Percentiles rank a stretch among this genome's conserved stretches.
These are phyloP conservation scores for Hemileia vastatrix DNA, from an alignment of 1,284 basidiomycete species.

Conservation along the genomic window DNA sequence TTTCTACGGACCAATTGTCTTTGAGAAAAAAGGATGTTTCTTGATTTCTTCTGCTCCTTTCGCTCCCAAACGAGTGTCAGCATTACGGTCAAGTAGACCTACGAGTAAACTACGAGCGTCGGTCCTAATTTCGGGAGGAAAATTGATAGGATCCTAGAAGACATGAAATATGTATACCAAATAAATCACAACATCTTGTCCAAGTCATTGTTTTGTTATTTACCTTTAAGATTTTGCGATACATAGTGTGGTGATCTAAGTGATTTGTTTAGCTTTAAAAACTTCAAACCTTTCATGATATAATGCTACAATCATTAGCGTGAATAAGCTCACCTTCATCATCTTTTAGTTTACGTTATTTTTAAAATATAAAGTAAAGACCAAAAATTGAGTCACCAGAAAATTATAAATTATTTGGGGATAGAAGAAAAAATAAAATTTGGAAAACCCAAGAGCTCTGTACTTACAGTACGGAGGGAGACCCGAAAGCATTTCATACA, in stretches of 20 bases:
- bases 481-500: slow-evolving; percentile 46
- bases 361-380: too few species aligned
- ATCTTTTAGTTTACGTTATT: slow-evolving; percentile 7
- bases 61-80: slow-evolving; percentile 68
- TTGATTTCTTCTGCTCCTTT: slow-evolving; percentile 89
- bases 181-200: neutral
- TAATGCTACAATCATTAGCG: too few species aligned
- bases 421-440: neutral
- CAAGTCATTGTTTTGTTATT: neutral
- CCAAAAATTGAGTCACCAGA: neutral
- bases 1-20: slow-evolving; percentile 43
- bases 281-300: too few species aligned
- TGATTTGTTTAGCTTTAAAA: too few species aligned
- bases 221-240: slow-evolving; percentile 23
- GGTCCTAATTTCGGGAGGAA: slow-evolving; percentile 52
- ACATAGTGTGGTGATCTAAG: slow-evolving; percentile 23
- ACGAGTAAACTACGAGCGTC: slow-evolving; percentile 91
- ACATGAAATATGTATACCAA: neutral
- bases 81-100: slow-evolving; percentile 71
- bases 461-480: slow-evolving; percentile 43
- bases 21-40: slow-evolving; percentile 76
- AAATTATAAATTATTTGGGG: neutral
- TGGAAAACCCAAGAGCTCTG: too few species aligned
- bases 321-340: slow-evolving; percentile 15
- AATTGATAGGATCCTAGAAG: slow-evolving; percentile 13